Percentiles rank a stretch among this genome's conserved stretches.
Conservation (phyloP, 805 yeast species). For the Saccharomycopsis babjevae region DNA sequence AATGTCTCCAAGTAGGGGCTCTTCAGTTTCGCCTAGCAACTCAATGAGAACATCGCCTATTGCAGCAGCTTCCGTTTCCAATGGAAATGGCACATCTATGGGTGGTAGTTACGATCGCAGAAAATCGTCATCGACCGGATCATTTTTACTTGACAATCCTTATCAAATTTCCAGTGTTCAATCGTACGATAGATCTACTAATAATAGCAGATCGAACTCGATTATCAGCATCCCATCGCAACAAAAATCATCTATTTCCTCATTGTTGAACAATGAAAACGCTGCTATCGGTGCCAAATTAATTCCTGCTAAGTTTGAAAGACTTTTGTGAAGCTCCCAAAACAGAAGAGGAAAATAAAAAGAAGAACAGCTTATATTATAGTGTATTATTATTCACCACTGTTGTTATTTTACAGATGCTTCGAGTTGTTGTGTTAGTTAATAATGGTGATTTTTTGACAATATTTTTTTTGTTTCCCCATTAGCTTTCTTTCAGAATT, state of each 20-base stretch:
- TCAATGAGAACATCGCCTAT: background rate
- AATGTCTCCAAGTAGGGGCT: background rate
- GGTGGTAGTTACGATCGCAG: background rate
- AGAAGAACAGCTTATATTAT: too few relatives aligned
- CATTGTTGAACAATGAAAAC: background rate
- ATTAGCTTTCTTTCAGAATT: too few relatives aligned
- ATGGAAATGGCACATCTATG: background rate
- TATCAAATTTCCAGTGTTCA: slow-evolving; percentile 6
- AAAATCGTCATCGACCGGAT: background rate
- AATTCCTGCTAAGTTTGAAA: slow-evolving; percentile 12
- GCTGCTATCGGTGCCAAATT: background rate
- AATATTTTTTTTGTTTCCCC: too few relatives aligned
- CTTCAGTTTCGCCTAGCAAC: background rate
- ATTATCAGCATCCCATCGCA: background rate
- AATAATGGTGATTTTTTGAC: too few relatives aligned
- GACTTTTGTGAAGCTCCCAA: background rate
- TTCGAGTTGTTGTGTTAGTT: too few relatives aligned
- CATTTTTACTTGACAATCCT: slow-evolving; percentile 4
- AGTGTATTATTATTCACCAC: too few relatives aligned
- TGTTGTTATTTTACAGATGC: too few relatives aligned
- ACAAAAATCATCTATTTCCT: background rate
- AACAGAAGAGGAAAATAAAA: background rate
- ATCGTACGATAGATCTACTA: slow-evolving; percentile 6
- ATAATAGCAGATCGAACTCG: background rate
- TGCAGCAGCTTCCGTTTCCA: background rate